Conservation (phyloP, 129 eudicot species). For the Escallonia rubra region DNA sequence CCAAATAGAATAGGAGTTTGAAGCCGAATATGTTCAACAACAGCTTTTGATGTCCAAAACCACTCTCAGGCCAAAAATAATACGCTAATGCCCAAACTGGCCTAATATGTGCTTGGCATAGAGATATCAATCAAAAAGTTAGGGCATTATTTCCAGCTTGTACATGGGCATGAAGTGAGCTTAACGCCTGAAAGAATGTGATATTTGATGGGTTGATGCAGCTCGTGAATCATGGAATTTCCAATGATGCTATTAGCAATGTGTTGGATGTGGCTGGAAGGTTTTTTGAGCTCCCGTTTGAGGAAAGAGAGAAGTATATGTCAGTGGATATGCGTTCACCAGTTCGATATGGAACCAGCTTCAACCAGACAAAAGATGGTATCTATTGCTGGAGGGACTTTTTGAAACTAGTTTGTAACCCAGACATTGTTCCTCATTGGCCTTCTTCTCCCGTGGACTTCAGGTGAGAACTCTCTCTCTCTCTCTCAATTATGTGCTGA, state of each 20-base stretch:
- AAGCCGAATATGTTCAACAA: no score
- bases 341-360: constrained; percentile 80
- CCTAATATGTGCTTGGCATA: no score
- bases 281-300: constrained; percentile 55
- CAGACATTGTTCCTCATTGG: constrained; percentile 63
- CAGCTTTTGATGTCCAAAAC: no score
- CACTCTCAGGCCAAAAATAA: no score
- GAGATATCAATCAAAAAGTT: no score
- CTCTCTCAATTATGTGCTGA: neutral
- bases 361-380: constrained; percentile 59
- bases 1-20: no score
- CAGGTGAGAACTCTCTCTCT: constrained; percentile 32
- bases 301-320: constrained; percentile 61
- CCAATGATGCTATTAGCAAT: constrained; percentile 19
- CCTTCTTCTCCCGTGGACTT: constrained; percentile 64
- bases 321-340: constrained; percentile 39
- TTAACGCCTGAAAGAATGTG: neutral
- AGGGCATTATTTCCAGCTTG: no score
- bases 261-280: constrained; percentile 43
- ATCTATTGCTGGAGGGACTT: constrained; percentile 82
- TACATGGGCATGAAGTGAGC: no score
- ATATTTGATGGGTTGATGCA: constrained; percentile 15
- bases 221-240: constrained; percentile 65
- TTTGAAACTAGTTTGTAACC: constrained; percentile 54
- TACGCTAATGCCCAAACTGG: no score